Percentiles rank a stretch among this genome's conserved stretches.
phyloP scores from a whole-genome alignment of 352 stramenopile genomes.

The Plasmopara halstedii region DNA sequence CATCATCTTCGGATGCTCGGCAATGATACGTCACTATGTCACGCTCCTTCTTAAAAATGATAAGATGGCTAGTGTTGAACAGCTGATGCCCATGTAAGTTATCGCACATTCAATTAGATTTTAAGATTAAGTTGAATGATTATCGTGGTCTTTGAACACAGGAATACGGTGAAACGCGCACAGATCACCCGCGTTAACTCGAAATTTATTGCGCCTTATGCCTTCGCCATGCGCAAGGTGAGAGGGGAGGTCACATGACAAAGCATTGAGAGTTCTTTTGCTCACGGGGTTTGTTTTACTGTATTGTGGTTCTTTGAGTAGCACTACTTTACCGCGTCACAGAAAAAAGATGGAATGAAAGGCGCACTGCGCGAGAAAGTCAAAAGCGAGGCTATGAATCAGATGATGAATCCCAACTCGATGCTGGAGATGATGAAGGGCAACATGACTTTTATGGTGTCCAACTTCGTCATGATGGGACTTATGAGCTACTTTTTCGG shows the following conservation, averaged over 20 bases:
- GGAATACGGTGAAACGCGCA: slow-evolving; percentile 81
- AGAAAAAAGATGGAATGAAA: slow-evolving; percentile 84
- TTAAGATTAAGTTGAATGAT: too few relatives aligned
- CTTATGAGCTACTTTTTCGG: slow-evolving; percentile 98
- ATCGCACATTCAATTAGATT: too few relatives aligned
- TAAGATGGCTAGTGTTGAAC: slow-evolving; percentile 68
- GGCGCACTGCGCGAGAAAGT: slow-evolving; percentile 83
- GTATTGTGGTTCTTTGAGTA: slow-evolving; percentile 7
- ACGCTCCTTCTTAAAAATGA: slow-evolving; percentile 79
- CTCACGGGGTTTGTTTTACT: background rate
- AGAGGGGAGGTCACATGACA: background rate
- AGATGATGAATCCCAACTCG: slow-evolving; percentile 93
- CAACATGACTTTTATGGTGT: slow-evolving; percentile 98
- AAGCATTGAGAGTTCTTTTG: background rate
- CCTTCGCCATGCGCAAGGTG: slow-evolving; percentile 87
- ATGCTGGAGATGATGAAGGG: slow-evolving; percentile 99
- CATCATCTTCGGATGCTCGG: slow-evolving; percentile 89
- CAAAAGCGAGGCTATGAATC: slow-evolving; percentile 86
- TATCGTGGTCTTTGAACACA: slow-evolving; percentile 15
- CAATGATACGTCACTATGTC: slow-evolving; percentile 81
- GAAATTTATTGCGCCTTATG: slow-evolving; percentile 77
- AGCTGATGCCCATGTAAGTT: slow-evolving; percentile 67
- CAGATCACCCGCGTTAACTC: slow-evolving; percentile 84
- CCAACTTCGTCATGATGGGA: slow-evolving; percentile 99
- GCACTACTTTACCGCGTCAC: slow-evolving; percentile 83